These are phyloP conservation scores for Ganoderma lucidum DNA, from an alignment of 1,284 basidiomycete species.

Conservation along the genomic window DNA sequence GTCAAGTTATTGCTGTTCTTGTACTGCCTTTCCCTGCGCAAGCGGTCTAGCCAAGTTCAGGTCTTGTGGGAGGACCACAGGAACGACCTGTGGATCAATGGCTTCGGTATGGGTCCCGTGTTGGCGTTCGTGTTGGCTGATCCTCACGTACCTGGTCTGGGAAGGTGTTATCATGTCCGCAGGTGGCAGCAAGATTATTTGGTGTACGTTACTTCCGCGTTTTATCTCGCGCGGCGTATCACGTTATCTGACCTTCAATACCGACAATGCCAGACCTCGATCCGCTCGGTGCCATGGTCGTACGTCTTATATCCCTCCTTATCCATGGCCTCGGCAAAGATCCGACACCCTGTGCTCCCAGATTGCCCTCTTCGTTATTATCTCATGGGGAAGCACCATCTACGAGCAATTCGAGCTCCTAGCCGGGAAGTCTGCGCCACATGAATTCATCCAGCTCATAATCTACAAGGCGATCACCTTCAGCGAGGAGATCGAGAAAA, in stretches of 20 bases:
- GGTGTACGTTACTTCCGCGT: slow-evolving; percentile 63
- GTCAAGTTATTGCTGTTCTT: slow-evolving; percentile 89
- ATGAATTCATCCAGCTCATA: slow-evolving; percentile 90
- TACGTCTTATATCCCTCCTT: slow-evolving; percentile 44
- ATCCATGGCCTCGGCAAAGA: not conserved
- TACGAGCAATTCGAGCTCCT: slow-evolving; percentile 87
- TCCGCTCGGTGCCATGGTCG: slow-evolving; percentile 82
- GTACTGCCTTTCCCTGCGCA: slow-evolving; percentile 84
- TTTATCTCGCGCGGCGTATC: not conserved
- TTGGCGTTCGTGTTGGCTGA: not conserved
- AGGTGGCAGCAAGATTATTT: slow-evolving; percentile 86
- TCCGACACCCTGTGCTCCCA: slow-evolving; percentile 38
- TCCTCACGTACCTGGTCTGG: slow-evolving; percentile 30
- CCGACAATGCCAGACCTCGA: slow-evolving; percentile 65
- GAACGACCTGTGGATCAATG: slow-evolving; percentile 88
- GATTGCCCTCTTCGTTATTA: slow-evolving; percentile 83
- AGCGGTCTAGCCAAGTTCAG: slow-evolving; percentile 87
- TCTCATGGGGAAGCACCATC: slow-evolving; percentile 81
- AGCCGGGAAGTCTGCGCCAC: slow-evolving; percentile 92
- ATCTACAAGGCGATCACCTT: slow-evolving; percentile 95
- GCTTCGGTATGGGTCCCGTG: slow-evolving; percentile 57
- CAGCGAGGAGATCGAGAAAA: slow-evolving; percentile 82
- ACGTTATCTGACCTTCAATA: not conserved
- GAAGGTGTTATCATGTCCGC: slow-evolving; percentile 89
- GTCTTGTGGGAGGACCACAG: slow-evolving; percentile 96